phyloP scores from a whole-genome alignment of 345 rosid genomes.

The Syzygium aromaticum region DNA sequence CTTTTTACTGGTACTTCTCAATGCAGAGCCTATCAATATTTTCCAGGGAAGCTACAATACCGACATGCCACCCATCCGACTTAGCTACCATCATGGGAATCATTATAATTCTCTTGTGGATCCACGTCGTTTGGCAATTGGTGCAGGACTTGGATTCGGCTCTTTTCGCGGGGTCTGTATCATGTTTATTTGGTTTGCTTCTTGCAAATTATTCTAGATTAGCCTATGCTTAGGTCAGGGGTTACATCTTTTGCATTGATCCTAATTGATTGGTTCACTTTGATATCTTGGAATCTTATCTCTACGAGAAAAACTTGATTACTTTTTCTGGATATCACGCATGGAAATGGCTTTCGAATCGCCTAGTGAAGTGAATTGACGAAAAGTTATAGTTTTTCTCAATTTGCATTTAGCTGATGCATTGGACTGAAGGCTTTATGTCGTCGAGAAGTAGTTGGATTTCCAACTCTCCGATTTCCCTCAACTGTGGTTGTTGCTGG shows the following conservation, averaged over 20 bases:
- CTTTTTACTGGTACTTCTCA: background rate
- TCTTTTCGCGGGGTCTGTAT: slow-evolving; percentile 81
- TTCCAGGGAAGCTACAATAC: slow-evolving; percentile 90
- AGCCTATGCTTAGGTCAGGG: background rate
- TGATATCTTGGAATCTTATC: background rate
- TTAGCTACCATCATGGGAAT: slow-evolving; percentile 92
- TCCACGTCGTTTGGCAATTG: slow-evolving; percentile 76
- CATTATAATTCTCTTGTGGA: slow-evolving; percentile 97
- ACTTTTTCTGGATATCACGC: background rate
- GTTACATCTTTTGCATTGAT: background rate
- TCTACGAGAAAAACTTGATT: background rate
- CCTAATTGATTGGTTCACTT: background rate
- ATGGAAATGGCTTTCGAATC: background rate
- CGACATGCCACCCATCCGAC: slow-evolving; percentile 81
- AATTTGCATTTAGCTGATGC: background rate
- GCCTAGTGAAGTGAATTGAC: background rate
- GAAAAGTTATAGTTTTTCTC: background rate
- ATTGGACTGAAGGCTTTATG: background rate
- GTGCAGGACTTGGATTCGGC: slow-evolving; percentile 97
- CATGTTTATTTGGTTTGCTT: background rate
- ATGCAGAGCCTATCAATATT: slow-evolving; percentile 86
- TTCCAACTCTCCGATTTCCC: background rate
- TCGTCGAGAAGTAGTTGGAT: background rate
- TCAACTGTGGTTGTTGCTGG: background rate
- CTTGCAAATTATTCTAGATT: background rate